Evolutionary conservation across 495 filamentous ascomycete species (phyloP).

Genomic region (Chaetomium cochliodes): DNA sequence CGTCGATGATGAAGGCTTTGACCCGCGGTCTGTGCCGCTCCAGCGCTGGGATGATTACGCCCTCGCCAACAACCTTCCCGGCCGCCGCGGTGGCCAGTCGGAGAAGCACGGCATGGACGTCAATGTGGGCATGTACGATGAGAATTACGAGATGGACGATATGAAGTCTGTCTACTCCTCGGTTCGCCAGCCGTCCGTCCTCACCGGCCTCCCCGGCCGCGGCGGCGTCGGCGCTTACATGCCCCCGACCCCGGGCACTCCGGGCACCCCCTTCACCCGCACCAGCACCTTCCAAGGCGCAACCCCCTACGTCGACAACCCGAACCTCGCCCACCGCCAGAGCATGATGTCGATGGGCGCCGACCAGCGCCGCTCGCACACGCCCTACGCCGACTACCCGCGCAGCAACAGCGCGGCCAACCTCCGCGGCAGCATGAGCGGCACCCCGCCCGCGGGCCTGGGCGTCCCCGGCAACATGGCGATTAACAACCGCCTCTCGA

Average conservation of each 20-base stretch:
- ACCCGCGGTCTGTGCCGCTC: conserved; percentile 87
- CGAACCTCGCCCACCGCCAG: conserved; percentile 43
- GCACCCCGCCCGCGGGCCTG: conserved; percentile 47
- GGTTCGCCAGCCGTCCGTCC: conserved; percentile 86
- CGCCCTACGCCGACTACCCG: conserved; percentile 53
- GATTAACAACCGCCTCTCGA: conserved; percentile 41
- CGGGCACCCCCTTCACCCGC: conserved; percentile 56
- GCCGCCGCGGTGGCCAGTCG: conserved; percentile 68
- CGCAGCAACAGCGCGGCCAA: conserved; percentile 28
- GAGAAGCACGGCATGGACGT: conserved; percentile 60
- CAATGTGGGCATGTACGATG: conserved; percentile 57
- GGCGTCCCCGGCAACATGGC: conserved; percentile 35
- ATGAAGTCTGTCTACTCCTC: conserved; percentile 96
- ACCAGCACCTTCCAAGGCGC: conserved; percentile 38
- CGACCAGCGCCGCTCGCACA: conserved; percentile 37
- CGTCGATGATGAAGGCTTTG: conserved; percentile 81
- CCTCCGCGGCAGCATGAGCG: conserved; percentile 41
- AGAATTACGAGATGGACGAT: conserved; percentile 92
- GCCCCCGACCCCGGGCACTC: conserved; percentile 70
- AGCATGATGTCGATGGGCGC: conserved; percentile 53
- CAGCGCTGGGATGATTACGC: conserved; percentile 99
- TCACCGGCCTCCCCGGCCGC: conserved; percentile 77
- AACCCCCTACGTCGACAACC: conserved; percentile 42
- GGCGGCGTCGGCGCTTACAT: conserved; percentile 60
- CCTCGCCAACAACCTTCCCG: conserved; percentile 82